Evolutionary conservation across 2,329 filamentous ascomycete genomes (phyloP).

Genomic region (Hymenoscyphus repandus): DNA sequence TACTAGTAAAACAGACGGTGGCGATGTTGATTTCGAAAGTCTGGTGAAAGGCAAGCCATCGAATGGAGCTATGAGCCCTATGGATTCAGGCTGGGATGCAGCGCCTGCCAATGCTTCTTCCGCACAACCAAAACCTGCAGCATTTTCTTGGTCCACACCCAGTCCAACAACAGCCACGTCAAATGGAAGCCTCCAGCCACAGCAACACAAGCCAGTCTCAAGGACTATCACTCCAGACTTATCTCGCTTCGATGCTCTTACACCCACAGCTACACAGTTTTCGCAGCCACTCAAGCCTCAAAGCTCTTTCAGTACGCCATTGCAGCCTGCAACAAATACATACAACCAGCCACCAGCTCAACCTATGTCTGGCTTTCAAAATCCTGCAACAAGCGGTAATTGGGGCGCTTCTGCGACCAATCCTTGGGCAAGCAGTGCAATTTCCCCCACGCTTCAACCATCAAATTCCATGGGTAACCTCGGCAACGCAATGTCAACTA

Average conservation of each 20-base stretch:
- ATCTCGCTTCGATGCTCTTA: conserved; percentile 47
- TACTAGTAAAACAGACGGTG: conserved; percentile 55
- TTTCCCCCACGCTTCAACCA: conserved; percentile 25
- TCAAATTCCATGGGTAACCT: conserved; percentile 35
- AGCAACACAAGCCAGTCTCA: conserved; percentile 34
- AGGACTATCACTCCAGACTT: conserved; percentile 57
- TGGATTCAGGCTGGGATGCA: conserved; percentile 49
- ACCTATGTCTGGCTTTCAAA: conserved; percentile 14
- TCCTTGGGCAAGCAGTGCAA: conserved; percentile 42
- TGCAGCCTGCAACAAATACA: conserved; percentile 14
- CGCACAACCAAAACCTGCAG: conserved; percentile 36
- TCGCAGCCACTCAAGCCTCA: conserved; percentile 48
- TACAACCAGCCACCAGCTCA: conserved; percentile 15
- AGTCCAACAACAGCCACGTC: conserved; percentile 35
- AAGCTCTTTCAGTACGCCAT: conserved; percentile 28
- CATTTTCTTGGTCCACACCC: conserved; percentile 62
- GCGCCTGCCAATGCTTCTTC: conserved; percentile 32
- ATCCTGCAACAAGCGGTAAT: conserved; percentile 36
- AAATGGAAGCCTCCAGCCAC: conserved; percentile 31
- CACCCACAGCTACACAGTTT: conserved; percentile 56
- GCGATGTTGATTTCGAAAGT: conserved; percentile 79
- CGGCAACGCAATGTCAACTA: conserved; percentile 40
- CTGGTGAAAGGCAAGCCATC: conserved; percentile 71
- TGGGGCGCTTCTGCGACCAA: conserved; percentile 45
- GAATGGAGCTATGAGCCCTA: conserved; percentile 33